Evolutionary conservation across 331 rosid genomes (phyloP).

Genomic region (Malus hybrid): DNA sequence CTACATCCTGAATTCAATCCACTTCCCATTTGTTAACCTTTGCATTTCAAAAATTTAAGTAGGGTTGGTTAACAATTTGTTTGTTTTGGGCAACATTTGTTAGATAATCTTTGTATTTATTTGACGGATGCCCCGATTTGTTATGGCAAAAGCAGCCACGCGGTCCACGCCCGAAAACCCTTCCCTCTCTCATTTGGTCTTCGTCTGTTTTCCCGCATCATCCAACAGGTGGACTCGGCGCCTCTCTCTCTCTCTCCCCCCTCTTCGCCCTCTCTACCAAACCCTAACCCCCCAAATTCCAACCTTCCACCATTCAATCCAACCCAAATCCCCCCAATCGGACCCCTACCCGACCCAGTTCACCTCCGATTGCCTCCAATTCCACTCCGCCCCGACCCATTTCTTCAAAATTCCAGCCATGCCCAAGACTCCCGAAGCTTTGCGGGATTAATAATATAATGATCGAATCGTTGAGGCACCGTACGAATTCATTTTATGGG

Average conservation of each 20-base stretch:
- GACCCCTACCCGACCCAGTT: neutral
- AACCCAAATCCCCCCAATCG: neutral
- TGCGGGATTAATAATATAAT: constrained; percentile 48
- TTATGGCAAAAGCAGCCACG: neutral
- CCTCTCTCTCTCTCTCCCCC: neutral
- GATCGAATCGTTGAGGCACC: constrained; percentile 38
- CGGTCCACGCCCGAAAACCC: neutral
- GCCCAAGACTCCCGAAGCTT: constrained; percentile 19
- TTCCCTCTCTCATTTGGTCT: neutral
- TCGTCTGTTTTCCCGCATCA: neutral
- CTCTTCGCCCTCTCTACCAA: constrained; percentile 7
- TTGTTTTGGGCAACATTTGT: too few species aligned
- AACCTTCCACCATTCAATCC: neutral
- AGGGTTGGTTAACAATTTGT: too few species aligned
- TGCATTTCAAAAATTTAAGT: too few species aligned
- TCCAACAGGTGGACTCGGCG: neutral
- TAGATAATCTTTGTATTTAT: neutral
- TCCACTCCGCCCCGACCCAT: neutral
- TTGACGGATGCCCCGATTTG: neutral
- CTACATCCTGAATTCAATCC: too few species aligned
- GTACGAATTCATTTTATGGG: constrained; percentile 63
- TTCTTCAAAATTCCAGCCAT: constrained; percentile 15
- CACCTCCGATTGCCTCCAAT: neutral
- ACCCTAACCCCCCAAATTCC: constrained; percentile 49
- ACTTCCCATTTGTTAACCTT: too few species aligned